Evolutionary conservation across 176 grass and related monocot species (phyloP).

Genomic region (Raddia guianensis): DNA sequence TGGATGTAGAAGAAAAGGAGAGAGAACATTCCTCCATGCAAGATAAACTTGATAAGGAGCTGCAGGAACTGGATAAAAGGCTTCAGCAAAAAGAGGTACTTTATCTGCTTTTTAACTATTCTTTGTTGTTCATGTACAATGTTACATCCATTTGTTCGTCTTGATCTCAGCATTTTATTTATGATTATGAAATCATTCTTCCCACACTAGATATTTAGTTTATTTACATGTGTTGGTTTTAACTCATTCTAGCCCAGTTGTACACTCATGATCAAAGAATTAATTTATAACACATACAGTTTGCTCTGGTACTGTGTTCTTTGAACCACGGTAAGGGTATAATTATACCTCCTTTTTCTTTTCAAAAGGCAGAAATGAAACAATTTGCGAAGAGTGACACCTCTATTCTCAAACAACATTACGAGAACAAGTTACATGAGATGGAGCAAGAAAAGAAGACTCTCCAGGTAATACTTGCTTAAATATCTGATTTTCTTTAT

Average conservation of each 20-base stretch:
- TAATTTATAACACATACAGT: background rate
- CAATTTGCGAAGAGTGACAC: conserved; percentile 80
- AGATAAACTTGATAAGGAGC: conserved; percentile 80
- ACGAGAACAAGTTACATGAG: conserved; percentile 86
- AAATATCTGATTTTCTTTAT: conserved; percentile 13
- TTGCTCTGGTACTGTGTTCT: background rate
- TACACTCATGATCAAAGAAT: background rate
- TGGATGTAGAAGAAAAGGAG: conserved; percentile 85
- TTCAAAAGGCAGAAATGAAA: conserved; percentile 90
- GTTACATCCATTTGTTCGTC: background rate
- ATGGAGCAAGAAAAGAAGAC: conserved; percentile 89
- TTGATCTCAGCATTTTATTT: background rate
- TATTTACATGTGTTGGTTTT: conserved; percentile 17
- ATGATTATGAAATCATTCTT: background rate
- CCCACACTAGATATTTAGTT: background rate
- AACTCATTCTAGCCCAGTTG: background rate
- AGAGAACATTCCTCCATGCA: conserved; percentile 91
- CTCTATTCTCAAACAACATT: conserved; percentile 81
- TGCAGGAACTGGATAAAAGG: conserved; percentile 82
- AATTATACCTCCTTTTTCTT: conserved; percentile 41
- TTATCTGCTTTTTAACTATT: background rate
- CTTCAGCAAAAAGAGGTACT: conserved; percentile 97
- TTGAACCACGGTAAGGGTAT: conserved; percentile 23
- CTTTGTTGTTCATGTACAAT: background rate
- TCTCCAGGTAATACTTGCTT: conserved; percentile 61